phyloP scores from a whole-genome alignment of 2,329 filamentous ascomycete species.

The Pseudogymnoascus sp. region DNA sequence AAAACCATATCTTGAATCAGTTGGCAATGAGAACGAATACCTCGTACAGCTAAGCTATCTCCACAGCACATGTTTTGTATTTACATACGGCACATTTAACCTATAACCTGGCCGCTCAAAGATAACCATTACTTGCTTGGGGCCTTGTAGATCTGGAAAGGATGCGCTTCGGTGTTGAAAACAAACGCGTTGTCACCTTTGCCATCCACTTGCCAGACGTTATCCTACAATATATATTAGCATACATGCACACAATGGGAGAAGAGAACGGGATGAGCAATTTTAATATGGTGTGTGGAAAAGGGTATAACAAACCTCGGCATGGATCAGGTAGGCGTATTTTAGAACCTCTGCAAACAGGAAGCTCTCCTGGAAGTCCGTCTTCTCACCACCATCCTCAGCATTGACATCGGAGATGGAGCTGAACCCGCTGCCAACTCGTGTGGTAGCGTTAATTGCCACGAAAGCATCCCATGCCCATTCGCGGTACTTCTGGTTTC shows the following conservation, averaged over 20 bases:
- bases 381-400: constrained; percentile 50
- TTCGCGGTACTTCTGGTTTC: constrained; percentile 68
- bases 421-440: constrained; percentile 60
- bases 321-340: constrained; percentile 64
- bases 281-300: neutral
- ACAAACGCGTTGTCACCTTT: constrained; percentile 49
- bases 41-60: neutral
- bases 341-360: constrained; percentile 84
- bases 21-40: neutral
- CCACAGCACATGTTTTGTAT: neutral
- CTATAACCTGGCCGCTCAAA: neutral
- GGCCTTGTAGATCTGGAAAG: constrained; percentile 37
- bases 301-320: constrained; percentile 22
- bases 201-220: constrained; percentile 46
- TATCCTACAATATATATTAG: constrained; percentile 20
- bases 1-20: neutral
- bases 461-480: constrained; percentile 77
- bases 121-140: neutral
- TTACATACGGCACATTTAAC: neutral
- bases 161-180: constrained; percentile 61
- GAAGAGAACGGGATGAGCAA: neutral
- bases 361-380: constrained; percentile 77
- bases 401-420: constrained; percentile 60
- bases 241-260: constrained; percentile 11
- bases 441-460: constrained; percentile 56